These are phyloP conservation scores for Platanus orientalis DNA, from an alignment of 164 flowering plant species.

Conservation along the genomic window DNA sequence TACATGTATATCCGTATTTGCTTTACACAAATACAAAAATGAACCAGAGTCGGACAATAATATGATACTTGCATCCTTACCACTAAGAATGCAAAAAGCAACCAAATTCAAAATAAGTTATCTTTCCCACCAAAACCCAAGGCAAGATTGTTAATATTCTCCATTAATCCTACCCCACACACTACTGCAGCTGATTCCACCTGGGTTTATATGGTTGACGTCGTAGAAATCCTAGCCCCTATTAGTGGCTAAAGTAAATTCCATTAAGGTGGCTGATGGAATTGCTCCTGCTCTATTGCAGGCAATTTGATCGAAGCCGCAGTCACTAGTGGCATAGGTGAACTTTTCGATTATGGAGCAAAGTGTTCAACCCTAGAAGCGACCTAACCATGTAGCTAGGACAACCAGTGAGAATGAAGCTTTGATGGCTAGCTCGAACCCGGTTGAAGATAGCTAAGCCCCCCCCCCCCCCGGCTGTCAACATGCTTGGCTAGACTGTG, in stretches of 20 bases:
- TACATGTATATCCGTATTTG: too few species aligned
- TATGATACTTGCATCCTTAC: too few species aligned
- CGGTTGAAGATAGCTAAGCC: conserved; percentile 19
- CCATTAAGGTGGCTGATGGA: conserved; percentile 38
- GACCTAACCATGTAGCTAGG: conserved; percentile 30
- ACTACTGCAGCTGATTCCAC: too few species aligned
- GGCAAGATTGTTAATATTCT: too few species aligned
- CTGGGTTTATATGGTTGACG: too few species aligned
- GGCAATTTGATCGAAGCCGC: conserved; percentile 22
- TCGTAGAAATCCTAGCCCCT: conserved; percentile 26
- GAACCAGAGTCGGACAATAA: too few species aligned
- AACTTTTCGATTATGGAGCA: conserved; percentile 25
- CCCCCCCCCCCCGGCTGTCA: conserved; percentile 18
- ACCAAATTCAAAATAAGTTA: too few species aligned
- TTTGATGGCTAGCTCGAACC: conserved; percentile 22
- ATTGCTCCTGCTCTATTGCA: conserved; percentile 36
- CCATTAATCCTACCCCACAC: too few species aligned
- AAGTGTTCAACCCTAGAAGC: conserved; percentile 37
- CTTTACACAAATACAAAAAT: too few species aligned
- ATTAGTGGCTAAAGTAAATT: conserved; percentile 26
- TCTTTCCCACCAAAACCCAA: too few species aligned
- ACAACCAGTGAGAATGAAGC: conserved; percentile 9
- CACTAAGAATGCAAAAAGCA: too few species aligned
- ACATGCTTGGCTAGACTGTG: conserved; percentile 38
- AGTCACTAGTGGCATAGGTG: conserved; percentile 33